Evolutionary conservation across 805 yeast genomes (phyloP), one percentile per base, ranked within the genome.

Genomic region (Kuraishia ogatae): DNA sequence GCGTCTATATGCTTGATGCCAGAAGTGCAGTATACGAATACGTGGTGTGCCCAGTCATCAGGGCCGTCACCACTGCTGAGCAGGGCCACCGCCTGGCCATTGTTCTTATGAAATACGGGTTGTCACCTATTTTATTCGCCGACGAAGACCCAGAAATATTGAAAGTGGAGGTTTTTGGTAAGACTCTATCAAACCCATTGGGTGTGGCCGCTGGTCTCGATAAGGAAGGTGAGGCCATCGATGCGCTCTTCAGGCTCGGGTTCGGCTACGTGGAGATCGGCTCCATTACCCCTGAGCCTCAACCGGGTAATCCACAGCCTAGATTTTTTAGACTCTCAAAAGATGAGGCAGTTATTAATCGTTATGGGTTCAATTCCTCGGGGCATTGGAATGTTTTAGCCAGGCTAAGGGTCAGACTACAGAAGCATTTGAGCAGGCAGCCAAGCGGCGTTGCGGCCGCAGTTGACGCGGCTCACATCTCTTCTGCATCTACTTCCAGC

Each of bases 161-260:
- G 58, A 71, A 78, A 17, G 90, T 85, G 21, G 67, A 76, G 48
- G 85, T 85, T 0, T 88, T 89, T 66, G 90, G 89, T 8, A 78
- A 75, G 55, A 72, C 64, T 0, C 71, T 93, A 65, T 77, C 78
- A 21, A 84, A 85, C 55, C 97, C 98, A 23, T 75, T 93, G 52
- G 97, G 97, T 15, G 78, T 92, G 62, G 97, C 98, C 52, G 98
- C 98, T 24, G 98, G 98, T 13, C 79, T 93, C 60, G 98, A 93
- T 70, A 93, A 93, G 71, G 85, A 92, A 64, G 98, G 89, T 53
- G 96, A 90, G 65, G 96, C 89, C 21, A 82, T 93, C 61, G 97
- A 93, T 62, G 73, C 91, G 0, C 75, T 93, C 57, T 84, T 85
- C 61, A 77, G 84, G 59, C 66, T 80, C 55, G 98, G 98, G 1